Evolutionary conservation across 345 rosid genomes (phyloP).

Genomic region (Raphanus sativus): DNA sequence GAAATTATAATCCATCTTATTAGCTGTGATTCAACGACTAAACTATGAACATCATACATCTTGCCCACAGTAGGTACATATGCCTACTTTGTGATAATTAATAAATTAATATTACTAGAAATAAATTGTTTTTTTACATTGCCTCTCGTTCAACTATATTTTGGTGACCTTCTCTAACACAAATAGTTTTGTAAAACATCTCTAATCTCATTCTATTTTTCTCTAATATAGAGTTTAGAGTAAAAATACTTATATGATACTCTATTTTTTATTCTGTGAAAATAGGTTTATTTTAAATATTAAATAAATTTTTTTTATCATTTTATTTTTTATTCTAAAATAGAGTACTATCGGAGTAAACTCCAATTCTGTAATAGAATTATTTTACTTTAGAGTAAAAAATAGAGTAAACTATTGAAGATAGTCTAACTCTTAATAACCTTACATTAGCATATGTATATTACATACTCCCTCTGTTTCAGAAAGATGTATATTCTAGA

Average conservation of each 20-base stretch:
- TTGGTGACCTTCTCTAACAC: slow-evolving; percentile 14
- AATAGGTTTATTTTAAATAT: too few species aligned
- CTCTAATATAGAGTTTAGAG: too few species aligned
- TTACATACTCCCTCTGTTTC: neutral
- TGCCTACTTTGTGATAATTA: neutral
- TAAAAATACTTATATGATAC: too few species aligned
- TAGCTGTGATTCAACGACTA: neutral
- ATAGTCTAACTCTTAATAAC: neutral
- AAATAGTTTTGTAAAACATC: neutral
- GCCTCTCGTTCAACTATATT: slow-evolving; percentile 22
- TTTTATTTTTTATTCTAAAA: too few species aligned
- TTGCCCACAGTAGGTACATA: neutral
- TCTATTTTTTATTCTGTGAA: too few species aligned
- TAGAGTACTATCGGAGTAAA: too few species aligned
- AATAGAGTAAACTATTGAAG: too few species aligned
- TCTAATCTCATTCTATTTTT: too few species aligned
- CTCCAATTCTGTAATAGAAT: too few species aligned
- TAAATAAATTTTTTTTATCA: too few species aligned
- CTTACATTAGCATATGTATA: neutral
- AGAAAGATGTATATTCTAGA: too few species aligned
- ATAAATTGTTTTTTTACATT: slow-evolving; percentile 5
- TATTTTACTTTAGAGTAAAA: too few species aligned
- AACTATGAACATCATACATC: neutral
- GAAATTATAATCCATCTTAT: neutral
- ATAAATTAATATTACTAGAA: neutral